Conservation (phyloP, 2,329 filamentous ascomycete genomes). For the Fusarium compactum region DNA sequence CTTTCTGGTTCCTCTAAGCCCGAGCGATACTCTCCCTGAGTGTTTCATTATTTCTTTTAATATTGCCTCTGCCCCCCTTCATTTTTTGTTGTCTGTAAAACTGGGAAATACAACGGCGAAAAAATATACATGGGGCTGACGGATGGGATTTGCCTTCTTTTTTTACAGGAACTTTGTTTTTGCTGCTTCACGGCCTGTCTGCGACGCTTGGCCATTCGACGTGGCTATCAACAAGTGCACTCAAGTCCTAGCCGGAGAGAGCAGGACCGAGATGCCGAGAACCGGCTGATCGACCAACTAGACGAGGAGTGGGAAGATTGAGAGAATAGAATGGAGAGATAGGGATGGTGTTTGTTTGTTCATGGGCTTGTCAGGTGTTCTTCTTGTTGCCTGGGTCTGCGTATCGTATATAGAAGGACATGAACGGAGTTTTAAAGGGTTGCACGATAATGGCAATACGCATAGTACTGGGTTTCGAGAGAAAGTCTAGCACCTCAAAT, state of each 20-base stretch:
- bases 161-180: slow-evolving; percentile 71
- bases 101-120: slow-evolving; percentile 9
- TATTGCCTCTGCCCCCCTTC: not conserved
- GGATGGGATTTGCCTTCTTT: slow-evolving; percentile 32
- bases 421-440: slow-evolving; percentile 40
- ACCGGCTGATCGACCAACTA: slow-evolving; percentile 92
- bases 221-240: slow-evolving; percentile 76
- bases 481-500: slow-evolving; percentile 20
- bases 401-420: slow-evolving; percentile 36
- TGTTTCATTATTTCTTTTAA: not conserved
- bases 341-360: slow-evolving; percentile 13
- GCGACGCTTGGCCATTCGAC: slow-evolving; percentile 71
- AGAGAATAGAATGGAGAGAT: not conserved
- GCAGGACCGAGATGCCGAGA: slow-evolving; percentile 81
- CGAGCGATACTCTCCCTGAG: slow-evolving; percentile 48
- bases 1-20: slow-evolving; percentile 44
- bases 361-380: slow-evolving; percentile 4
- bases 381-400: slow-evolving; percentile 9
- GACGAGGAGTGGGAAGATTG: slow-evolving; percentile 97
- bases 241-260: slow-evolving; percentile 63
- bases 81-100: slow-evolving; percentile 9
- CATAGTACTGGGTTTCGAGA: slow-evolving; percentile 23
- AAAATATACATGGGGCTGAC: slow-evolving; percentile 40
- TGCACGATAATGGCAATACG: slow-evolving; percentile 30
- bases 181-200: slow-evolving; percentile 77